Evolutionary conservation across 306 rosid species (phyloP), one percentile per base, ranked within the genome.

Genomic region (Vigna reflexopilosa): DNA sequence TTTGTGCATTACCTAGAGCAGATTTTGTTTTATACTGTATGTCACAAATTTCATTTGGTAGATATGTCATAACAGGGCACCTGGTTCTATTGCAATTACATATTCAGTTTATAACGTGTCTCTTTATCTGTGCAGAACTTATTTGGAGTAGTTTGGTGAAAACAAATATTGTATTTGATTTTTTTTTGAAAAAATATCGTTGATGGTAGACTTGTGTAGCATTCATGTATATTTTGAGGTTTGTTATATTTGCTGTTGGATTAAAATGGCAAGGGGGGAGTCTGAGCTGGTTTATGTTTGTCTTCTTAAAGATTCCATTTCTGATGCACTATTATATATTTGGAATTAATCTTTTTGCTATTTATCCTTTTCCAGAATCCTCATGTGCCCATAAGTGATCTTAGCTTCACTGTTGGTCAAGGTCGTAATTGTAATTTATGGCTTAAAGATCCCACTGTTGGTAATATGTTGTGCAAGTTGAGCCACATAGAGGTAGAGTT

Each of bases 401-500:
- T 87, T 77, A 63, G 68, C 52, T 91, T 86, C 89, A 87, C 91
- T 9, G 96, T 91, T 65, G 99, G 99, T 82, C 97, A 91, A 87
- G 79, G 96, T 73, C 88, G 84, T 57, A 92, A 84, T 10, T 93
- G 99, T 86, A 86, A 90, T 88, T 86, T 96, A 82, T 80, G 89
- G 44, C 84, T 96, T 75, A 91, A 91, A 78, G 99, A 96, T 76
- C 85, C 88, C 51, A 73, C 87, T 63, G 69, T 86, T 50, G 86
- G 98, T 85, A 77, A 72, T 74, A 71, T 80, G 57, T 76, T 96
- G 86, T 96, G 99, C 90, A 90, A 81, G 77, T 87, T 96, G 93
- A 91, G 86, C 88, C 88, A 84, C 70, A 83, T 84, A 65, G 91
- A 96, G 99, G 99, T 93, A 89, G 70, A 67, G 16, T 47, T 69